A percentile compares a stretch with the other conserved stretches of the same genome.
These are phyloP conservation scores for Monosporascus sp. DNA, from an alignment of 2,329 filamentous ascomycete genomes.

Conservation along the genomic window DNA sequence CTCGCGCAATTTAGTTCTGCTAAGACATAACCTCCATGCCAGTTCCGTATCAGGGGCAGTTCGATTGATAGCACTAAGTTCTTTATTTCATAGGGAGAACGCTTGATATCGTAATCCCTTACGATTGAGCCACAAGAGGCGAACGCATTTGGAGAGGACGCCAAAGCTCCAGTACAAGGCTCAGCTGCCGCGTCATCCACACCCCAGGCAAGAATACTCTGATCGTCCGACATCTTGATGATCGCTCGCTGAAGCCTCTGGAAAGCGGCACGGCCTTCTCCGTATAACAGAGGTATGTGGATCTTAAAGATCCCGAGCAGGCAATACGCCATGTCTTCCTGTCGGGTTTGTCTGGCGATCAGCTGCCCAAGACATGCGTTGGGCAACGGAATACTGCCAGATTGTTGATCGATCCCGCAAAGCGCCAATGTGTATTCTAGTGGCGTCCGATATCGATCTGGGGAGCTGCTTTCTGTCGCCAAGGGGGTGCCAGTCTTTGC, in stretches of 20 bases:
- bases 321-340: conserved; percentile 40
- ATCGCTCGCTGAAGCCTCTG: conserved; percentile 30
- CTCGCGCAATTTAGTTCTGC: conserved; percentile 12
- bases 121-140: conserved; percentile 15
- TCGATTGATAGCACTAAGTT: conserved; percentile 15
- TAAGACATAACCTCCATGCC: neutral
- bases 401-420: conserved; percentile 14
- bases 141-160: conserved; percentile 10
- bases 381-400: conserved; percentile 22
- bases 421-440: conserved; percentile 14
- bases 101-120: neutral
- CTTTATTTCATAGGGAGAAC: conserved; percentile 5
- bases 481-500: conserved; percentile 8
- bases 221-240: conserved; percentile 22
- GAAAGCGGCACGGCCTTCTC: conserved; percentile 30
- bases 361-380: conserved; percentile 36
- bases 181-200: neutral
- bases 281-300: conserved; percentile 40
- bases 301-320: conserved; percentile 39
- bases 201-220: conserved; percentile 26
- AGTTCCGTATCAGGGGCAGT: neutral
- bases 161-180: conserved; percentile 6
- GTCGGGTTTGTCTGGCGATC: conserved; percentile 25
- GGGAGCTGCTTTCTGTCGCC: conserved; percentile 8
- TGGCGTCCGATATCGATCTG: conserved; percentile 5